Base-by-base conservation (phyloP, 2,329 filamentous ascomycete genomes). In the Intubia oerlemansii region DNA sequence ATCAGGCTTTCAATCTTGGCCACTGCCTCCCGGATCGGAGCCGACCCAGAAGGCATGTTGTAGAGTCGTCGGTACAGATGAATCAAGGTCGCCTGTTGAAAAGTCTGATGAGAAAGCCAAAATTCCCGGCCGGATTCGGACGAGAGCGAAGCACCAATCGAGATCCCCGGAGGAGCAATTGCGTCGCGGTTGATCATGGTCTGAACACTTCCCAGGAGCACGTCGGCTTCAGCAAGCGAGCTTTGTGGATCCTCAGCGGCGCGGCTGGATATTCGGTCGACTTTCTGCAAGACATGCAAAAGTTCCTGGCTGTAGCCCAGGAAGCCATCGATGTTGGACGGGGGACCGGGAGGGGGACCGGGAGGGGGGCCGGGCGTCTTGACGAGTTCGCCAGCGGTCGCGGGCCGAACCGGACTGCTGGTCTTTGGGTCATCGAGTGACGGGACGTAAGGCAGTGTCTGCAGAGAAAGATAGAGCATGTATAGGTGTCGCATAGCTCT, bases 31-130 rank as follows among this genome's bases (percentile, higher is more conserved):
- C 34, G 34, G 21, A 36, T 34, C 14, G 16, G 31, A 5, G 25
- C 5, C 13, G 34, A 17, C 2, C 21, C 11, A 7, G 34, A 36
- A 9, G 34, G 31, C 29, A 36, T 24, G 3, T 27, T 22, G 27
- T 27, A 36, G 10, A 36, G 31, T 14, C 31, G 34, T 4, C 34
- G 34, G 27, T 36, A 36, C 7, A 36, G 14, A 26, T 33, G 34
- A 22, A 36, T 36, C n/a, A 33, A 27, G 5, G 31, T 33, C 1
- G 34, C 34, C 11, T 36, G 34, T 22, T 36, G 34, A 27, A 36
- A 36, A 25, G 19, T 18, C 9, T 27, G 26, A 22, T 36, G 29
- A 16, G 31, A 36, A 13, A 36, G 21, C 4, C 15, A 17, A 22
- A 31, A 27, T 26, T 36, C 34, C 12, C 32, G 29, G 10, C 17